Percentiles rank a stretch among this genome's conserved stretches.
phyloP scores from a whole-genome alignment of 1,284 basidiomycete genomes.

The Microbotryomycetes sp. region DNA sequence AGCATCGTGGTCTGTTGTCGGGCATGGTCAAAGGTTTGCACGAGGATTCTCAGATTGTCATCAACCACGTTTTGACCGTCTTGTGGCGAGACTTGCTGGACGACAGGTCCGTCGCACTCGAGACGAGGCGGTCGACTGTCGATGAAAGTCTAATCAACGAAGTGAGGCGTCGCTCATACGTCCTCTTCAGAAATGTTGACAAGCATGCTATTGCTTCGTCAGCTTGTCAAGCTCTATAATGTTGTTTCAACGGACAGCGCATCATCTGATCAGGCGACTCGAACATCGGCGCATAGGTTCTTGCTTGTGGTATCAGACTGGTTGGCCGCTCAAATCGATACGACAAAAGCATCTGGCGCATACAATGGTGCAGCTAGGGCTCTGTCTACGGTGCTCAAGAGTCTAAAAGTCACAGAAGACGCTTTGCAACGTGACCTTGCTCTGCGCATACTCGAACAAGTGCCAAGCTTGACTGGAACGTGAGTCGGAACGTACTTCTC shows the following conservation, averaged over 20 bases:
- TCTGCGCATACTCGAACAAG: constrained; percentile 18
- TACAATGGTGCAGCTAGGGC: constrained; percentile 12
- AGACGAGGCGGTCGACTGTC: constrained; percentile 20
- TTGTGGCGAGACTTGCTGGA: constrained; percentile 15
- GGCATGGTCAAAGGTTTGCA: constrained; percentile 27
- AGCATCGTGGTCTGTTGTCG: constrained; percentile 21
- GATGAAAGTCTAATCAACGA: constrained; percentile 26
- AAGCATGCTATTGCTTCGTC: not conserved
- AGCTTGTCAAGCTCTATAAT: constrained; percentile 28
- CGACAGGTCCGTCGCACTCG: constrained; percentile 20
- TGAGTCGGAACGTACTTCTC: not conserved
- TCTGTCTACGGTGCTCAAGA: constrained; percentile 17
- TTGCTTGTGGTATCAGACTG: constrained; percentile 20
- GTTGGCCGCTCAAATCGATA: constrained; percentile 28
- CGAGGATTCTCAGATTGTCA: constrained; percentile 23
- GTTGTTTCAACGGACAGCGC: not conserved
- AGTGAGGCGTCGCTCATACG: constrained; percentile 2
- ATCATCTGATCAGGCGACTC: not conserved
- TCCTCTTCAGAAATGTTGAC: not conserved
- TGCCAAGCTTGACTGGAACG: constrained; percentile 22
- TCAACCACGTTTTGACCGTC: constrained; percentile 21
- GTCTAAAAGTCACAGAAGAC: constrained; percentile 28
- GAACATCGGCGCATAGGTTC: constrained; percentile 20
- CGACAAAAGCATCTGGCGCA: not conserved
- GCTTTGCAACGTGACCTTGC: constrained; percentile 21